A percentile compares a stretch with the other conserved stretches of the same genome.
Conservation (phyloP, 305 asterid genomes). For the Plantago rigida region DNA sequence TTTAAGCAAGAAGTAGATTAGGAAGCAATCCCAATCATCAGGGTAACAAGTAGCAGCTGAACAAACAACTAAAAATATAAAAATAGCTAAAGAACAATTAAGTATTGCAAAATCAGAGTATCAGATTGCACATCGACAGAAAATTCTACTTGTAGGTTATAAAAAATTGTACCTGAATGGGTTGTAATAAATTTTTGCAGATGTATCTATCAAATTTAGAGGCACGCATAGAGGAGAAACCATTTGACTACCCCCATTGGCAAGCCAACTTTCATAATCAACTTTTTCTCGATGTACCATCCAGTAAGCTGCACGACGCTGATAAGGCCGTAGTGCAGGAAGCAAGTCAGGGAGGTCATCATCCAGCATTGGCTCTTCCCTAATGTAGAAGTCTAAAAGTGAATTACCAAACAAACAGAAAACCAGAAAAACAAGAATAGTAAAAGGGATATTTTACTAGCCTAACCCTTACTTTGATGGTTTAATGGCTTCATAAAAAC, state of each 20-base stretch:
- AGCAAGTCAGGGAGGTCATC: constrained; percentile 62
- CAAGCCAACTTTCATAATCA: constrained; percentile 33
- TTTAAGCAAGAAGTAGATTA: no score
- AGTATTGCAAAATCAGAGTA: no score
- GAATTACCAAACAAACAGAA: constrained; percentile 21
- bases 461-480: constrained; percentile 75
- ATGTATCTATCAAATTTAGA: constrained; percentile 53
- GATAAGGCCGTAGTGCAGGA: constrained; percentile 91
- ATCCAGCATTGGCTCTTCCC: constrained; percentile 77
- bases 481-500: constrained; percentile 90
- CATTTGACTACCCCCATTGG: constrained; percentile 38
- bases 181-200: constrained; percentile 66
- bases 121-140: constrained; percentile 9
- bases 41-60: no score
- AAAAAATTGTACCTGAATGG: constrained; percentile 68
- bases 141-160: constrained; percentile 18
- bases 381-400: constrained; percentile 24
- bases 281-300: constrained; percentile 86
- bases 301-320: constrained; percentile 95
- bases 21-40: no score
- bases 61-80: no score
- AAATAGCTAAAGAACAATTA: no score
- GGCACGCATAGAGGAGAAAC: constrained; percentile 77
- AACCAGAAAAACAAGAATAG: constrained; percentile 19
- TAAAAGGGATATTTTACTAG: constrained; percentile 19